Evolutionary conservation across 768 basidiomycete species (phyloP).

Genomic region (Cystoderma amianthinum): DNA sequence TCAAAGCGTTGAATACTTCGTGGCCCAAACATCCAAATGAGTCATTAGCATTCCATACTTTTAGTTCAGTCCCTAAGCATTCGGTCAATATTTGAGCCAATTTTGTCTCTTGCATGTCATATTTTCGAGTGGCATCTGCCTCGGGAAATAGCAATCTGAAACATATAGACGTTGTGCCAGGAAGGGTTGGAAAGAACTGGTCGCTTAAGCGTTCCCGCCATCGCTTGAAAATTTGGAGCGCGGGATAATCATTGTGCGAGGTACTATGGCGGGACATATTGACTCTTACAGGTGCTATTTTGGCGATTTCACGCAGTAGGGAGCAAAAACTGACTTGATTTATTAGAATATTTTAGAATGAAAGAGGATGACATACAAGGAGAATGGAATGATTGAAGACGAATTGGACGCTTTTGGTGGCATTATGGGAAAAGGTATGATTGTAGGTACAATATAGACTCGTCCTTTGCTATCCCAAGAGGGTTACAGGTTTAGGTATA

Average conservation of each 20-base stretch:
- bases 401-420: too few relatives aligned
- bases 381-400: conserved; percentile 21
- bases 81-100: conserved; percentile 47
- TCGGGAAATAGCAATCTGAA: conserved; percentile 84
- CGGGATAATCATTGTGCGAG: conserved; percentile 23
- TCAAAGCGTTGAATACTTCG: conserved; percentile 46
- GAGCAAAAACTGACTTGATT: conserved; percentile 36
- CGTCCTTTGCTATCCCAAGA: too few relatives aligned
- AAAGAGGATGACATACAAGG: conserved; percentile 13
- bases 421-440: too few relatives aligned
- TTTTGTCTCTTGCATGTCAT: conserved; percentile 62
- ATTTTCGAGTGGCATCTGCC: conserved; percentile 64
- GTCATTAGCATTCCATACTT: conserved; percentile 32
- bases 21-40: conserved; percentile 64
- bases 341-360: background rate
- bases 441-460: too few relatives aligned
- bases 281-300: conserved; percentile 20
- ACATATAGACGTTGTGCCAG: conserved; percentile 47
- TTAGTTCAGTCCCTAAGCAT: conserved; percentile 30
- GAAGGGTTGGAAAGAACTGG: conserved; percentile 40
- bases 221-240: conserved; percentile 28
- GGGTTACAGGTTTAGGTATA: too few relatives aligned
- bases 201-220: conserved; percentile 38
- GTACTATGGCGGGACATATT: conserved; percentile 3
- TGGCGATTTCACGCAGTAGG: conserved; percentile 38